Evolutionary conservation across 2,329 filamentous ascomycete species (phyloP).

Genomic region (Coniochaeta prunicola): DNA sequence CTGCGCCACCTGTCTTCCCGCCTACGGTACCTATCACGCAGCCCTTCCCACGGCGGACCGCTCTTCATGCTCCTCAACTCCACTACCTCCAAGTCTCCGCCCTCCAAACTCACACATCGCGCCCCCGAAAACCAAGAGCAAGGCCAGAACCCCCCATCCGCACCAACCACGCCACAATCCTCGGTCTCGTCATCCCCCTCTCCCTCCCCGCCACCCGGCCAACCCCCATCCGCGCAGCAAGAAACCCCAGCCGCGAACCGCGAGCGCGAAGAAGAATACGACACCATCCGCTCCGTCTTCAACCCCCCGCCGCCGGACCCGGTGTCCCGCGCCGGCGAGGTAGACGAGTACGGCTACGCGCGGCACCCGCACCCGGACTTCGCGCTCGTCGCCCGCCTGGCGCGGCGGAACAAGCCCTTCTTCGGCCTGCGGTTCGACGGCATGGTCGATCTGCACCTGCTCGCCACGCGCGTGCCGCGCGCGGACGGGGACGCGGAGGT

Average conservation of each 20-base stretch:
- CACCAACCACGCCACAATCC: neutral
- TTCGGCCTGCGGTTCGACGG: constrained; percentile 49
- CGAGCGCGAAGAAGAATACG: neutral
- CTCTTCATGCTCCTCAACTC: constrained; percentile 50
- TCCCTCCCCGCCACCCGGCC: neutral
- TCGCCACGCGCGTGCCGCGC: constrained; percentile 30
- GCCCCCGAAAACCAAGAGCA: neutral
- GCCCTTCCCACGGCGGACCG: constrained; percentile 27
- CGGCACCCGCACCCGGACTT: neutral
- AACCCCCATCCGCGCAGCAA: neutral
- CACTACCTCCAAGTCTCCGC: constrained; percentile 23
- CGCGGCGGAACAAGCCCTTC: constrained; percentile 29
- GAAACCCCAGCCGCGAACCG: too few species aligned
- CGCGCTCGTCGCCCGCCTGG: constrained; percentile 15
- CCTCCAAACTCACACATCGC: neutral
- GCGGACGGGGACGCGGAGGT: constrained; percentile 30
- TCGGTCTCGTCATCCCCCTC: neutral
- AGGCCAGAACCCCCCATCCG: neutral
- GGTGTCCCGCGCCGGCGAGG: constrained; percentile 1
- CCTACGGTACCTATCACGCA: constrained; percentile 37
- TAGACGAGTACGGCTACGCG: neutral
- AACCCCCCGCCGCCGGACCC: constrained; percentile 21
- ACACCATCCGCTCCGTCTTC: constrained; percentile 41
- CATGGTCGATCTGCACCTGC: constrained; percentile 46
- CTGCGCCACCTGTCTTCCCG: constrained; percentile 40